Evolutionary conservation across 371 early-diverging fungal species (phyloP), one percentile per base, ranked within the genome.

Genomic region (Mucor saturninus): DNA sequence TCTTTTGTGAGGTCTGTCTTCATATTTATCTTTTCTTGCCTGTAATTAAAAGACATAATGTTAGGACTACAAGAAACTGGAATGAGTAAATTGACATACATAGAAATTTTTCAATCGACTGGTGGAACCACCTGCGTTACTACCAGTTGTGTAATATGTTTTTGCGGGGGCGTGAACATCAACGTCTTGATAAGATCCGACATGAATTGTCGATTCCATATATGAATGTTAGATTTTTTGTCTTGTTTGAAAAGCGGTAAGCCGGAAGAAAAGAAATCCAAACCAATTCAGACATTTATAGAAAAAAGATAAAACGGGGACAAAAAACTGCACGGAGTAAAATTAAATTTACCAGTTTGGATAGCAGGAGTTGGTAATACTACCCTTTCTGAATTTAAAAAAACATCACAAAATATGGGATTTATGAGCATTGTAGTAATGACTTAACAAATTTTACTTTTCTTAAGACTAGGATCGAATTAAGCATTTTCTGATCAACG

Each of bases 261-360:
- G 28, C 30, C 10, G 4, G 30, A 39, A 39, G 21, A 38, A 39
- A 38, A 54, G 9, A 39, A 28, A 9, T 21, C 3, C 4, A 21
- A 21, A 46, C 21, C n/a, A 39, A 79, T 90, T 97, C 62, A 98
- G 80, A 71, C 98, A 99, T 66, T 99, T 86, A 26, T 95, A 95
- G 30, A 99, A 97, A 87, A 99, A 43, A 99, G 15, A 21, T 5
- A 2, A 15, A 4, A 15, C 21, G 8, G 4, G 35, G 4, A 8
- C 35, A 8, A 21, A 21, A 21, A 21, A 21, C 21, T 21, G 21
- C 21, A 21, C 21, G 21, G 21, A 21, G 21, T 1, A 21, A 21
- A 21, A 21, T 21, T 21, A 21, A 21, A 21, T 21, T 21, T 35
- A 35, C 35, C 35, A 4, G 35, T 8, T 35, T 35, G 8, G 8